These are phyloP conservation scores for Pichia sp. DNA, from an alignment of 1,139 yeast genomes.

Conservation along the genomic window DNA sequence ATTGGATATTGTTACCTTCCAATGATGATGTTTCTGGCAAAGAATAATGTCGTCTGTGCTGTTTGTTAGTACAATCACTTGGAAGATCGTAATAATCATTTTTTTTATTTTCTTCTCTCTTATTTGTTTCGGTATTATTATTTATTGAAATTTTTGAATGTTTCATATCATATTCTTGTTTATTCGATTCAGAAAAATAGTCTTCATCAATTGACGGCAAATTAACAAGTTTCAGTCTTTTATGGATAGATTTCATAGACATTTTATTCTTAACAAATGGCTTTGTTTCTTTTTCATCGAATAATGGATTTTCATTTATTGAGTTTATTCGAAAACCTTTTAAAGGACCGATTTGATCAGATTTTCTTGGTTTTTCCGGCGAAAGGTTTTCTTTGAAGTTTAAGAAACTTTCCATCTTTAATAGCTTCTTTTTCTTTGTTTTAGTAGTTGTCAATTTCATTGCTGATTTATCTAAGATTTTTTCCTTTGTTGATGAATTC, in stretches of 20 bases:
- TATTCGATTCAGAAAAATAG: not conserved
- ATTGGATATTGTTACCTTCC: not conserved
- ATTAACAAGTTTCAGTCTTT: constrained; percentile 8
- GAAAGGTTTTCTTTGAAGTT: constrained; percentile 11
- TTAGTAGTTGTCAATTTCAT: not conserved
- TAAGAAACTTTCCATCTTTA: constrained; percentile 28
- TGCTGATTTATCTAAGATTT: not conserved
- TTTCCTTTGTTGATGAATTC: not conserved
- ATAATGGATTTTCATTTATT: constrained; percentile 4
- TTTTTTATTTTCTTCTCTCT: not conserved
- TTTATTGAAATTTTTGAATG: no score
- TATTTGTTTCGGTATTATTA: no score
- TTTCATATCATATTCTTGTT: not conserved
- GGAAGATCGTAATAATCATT: not conserved
- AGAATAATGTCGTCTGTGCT: constrained; percentile 20
- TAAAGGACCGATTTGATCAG: constrained; percentile 13
- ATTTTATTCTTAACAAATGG: not conserved
- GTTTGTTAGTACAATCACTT: not conserved
- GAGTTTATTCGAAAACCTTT: constrained; percentile 20
- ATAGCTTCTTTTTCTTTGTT: constrained; percentile 13
- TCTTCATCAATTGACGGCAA: constrained; percentile 15
- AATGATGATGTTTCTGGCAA: constrained; percentile 20
- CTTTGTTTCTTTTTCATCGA: not conserved
- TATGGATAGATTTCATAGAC: constrained; percentile 1
- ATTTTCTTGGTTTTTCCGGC: not conserved